These are phyloP conservation scores for Uronychia setigera DNA, from an alignment of 73 alveolate species.

Conservation along the genomic window DNA sequence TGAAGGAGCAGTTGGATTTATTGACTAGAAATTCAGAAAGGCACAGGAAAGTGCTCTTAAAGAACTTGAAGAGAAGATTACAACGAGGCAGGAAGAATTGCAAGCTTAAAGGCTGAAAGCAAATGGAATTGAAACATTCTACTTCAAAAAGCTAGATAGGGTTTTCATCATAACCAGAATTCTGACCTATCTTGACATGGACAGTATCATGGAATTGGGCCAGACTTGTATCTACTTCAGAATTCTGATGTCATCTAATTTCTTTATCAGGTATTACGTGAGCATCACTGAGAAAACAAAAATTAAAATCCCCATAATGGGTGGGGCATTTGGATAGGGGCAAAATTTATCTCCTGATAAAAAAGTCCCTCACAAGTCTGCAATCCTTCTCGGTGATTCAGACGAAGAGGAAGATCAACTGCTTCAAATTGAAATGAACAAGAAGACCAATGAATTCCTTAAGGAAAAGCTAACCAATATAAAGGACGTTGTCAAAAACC, in stretches of 20 bases:
- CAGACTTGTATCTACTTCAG: constrained; percentile 33
- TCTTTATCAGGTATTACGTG: constrained; percentile 36
- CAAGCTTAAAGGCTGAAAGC: no score
- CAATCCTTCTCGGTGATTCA: not conserved
- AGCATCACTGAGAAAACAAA: constrained; percentile 39
- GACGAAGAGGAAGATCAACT: constrained; percentile 24
- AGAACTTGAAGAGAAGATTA: no score
- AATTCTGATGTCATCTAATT: constrained; percentile 11
- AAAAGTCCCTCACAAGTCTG: not conserved
- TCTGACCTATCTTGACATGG: constrained; percentile 18
- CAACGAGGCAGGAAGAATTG: no score
- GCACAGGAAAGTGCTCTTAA: no score
- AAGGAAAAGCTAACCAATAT: constrained; percentile 17
- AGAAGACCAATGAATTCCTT: constrained; percentile 33
- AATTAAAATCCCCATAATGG: constrained; percentile 23
- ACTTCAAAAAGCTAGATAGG: not conserved
- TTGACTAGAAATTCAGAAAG: no score
- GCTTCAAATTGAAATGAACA: constrained; percentile 33
- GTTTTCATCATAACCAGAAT: constrained; percentile 32
- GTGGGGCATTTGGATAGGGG: constrained; percentile 10
- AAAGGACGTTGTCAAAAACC: constrained; percentile 21
- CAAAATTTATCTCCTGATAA: not conserved
- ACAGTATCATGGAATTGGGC: constrained; percentile 12
- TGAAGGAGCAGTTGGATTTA: no score
- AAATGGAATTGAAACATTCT: not conserved